These are phyloP conservation scores for Fraxinus platypoda DNA, from an alignment of 305 asterid species.

Conservation along the genomic window DNA sequence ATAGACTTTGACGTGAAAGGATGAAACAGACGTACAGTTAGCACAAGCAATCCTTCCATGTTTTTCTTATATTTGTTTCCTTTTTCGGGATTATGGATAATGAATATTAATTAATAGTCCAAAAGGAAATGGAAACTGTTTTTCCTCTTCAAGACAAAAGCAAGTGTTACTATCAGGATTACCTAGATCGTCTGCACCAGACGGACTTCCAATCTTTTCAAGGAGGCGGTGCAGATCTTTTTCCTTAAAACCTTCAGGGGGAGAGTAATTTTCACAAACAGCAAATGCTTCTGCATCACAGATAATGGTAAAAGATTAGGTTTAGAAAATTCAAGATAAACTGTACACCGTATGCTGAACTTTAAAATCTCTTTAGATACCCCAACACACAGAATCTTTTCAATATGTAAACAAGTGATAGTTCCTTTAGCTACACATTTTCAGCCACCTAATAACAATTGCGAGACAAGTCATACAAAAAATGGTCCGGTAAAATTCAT, in stretches of 20 bases:
- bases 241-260: slow-evolving; percentile 89
- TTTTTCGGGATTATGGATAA: not conserved
- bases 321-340: not conserved
- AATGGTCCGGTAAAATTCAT: too few relatives aligned
- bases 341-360: not conserved
- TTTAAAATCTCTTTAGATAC: not conserved
- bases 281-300: slow-evolving; percentile 84
- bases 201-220: slow-evolving; percentile 93
- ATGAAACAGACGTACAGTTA: not conserved
- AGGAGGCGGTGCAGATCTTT: slow-evolving; percentile 83
- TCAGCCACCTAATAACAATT: too few relatives aligned
- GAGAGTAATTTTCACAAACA: slow-evolving; percentile 89
- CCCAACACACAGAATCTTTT: not conserved
- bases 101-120: not conserved
- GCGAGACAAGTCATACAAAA: too few relatives aligned
- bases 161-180: slow-evolving; percentile 13
- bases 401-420: not conserved
- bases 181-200: slow-evolving; percentile 86
- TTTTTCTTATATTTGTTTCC: not conserved
- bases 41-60: not conserved
- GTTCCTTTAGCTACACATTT: not conserved
- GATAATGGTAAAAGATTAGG: slow-evolving; percentile 6
- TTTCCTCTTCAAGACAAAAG: not conserved
- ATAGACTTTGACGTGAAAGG: not conserved
- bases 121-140: not conserved